Conservation (phyloP, 768 basidiomycete species). For the Lepiota venenata region DNA sequence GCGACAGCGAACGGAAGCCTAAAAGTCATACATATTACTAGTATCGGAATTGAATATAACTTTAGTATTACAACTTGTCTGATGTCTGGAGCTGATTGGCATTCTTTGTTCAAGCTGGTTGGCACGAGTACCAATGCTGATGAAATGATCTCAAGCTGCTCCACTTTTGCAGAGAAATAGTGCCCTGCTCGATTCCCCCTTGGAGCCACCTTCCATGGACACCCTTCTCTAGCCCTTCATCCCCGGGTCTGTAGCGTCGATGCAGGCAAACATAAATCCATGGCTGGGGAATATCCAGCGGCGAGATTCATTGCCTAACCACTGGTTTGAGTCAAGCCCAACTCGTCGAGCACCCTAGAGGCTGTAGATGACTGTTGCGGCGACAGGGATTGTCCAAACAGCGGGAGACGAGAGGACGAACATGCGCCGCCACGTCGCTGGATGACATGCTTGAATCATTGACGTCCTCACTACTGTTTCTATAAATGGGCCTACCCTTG, state of each 20-base stretch:
- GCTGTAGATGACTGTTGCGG: too few relatives aligned
- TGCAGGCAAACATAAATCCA: constrained; percentile 23
- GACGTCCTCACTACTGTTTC: too few relatives aligned
- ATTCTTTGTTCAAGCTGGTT: constrained; percentile 64
- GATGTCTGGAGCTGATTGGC: constrained; percentile 51
- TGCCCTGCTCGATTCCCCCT: constrained; percentile 43
- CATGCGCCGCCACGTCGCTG: too few relatives aligned
- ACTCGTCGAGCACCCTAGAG: constrained; percentile 3
- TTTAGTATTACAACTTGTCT: constrained; percentile 33
- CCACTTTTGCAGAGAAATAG: constrained; percentile 49
- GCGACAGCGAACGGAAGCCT: constrained; percentile 71
- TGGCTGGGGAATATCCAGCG: constrained; percentile 1
- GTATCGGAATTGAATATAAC: too few relatives aligned
- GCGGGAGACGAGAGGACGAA: too few relatives aligned
- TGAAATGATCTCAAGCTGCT: constrained; percentile 62
- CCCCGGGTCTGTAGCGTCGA: too few relatives aligned
- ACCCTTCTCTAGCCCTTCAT: too few relatives aligned
- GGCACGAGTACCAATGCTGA: constrained; percentile 70
- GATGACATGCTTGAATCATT: too few relatives aligned
- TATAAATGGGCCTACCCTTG: too few relatives aligned
- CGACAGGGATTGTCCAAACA: constrained; percentile 52
- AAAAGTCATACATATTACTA: neutral
- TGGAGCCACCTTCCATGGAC: too few relatives aligned
- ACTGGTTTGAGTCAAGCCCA: too few relatives aligned
- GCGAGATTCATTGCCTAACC: too few relatives aligned